Evolutionary conservation across 1,284 basidiomycete species (phyloP), one percentile per base, ranked within the genome.

Genomic region (Sanghuangporus sanghuang): DNA sequence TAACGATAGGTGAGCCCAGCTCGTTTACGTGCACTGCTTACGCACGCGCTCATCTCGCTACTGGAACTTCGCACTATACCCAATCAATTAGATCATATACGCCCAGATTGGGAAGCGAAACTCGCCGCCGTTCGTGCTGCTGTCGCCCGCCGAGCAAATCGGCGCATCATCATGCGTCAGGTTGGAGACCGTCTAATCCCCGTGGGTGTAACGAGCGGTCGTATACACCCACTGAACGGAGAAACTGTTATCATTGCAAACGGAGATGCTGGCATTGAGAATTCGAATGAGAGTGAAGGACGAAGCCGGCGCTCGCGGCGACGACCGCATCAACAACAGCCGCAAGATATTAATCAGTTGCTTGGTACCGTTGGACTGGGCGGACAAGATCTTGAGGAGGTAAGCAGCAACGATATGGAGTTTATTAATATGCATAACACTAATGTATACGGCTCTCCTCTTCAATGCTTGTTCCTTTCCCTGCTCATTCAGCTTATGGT

Each of bases 161-260:
- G 96, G 69, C 84, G 97, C 42, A 97, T 99, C 72, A 92, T 99
- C 62, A 98, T 99, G 95, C 89, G 97, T 53, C 95, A 98, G 74
- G 95, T 98, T 23, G 97, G 97, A 53, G 97, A 98, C 74, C 85
- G 95, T 16, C 87, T 99, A 53, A 93, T 99, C 61, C 96, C 96
- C 23, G 92, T 99, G 40, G 96, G 96, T 32, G 93, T 98, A 66
- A 96, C 95, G 49, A 90, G 88, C 73, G 83, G 91, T 68, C 80
- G 89, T 44, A 81, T 92, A 64, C 89, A 91, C 70, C 74, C 88
- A 50, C 74, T 92, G 67, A 52, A 67, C 60, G 55, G 71, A 56
- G 65, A 64, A 46, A 56, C 76, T 11, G 77, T 85, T 58, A n/a
- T 46, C 14, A 46, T 46, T 46, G 87, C 87, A 67, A 84, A 79